A percentile compares a stretch with the other conserved stretches of the same genome.
These are phyloP conservation scores for Neurospora sp. DNA, from an alignment of 2,329 filamentous ascomycete genomes.

Conservation along the genomic window DNA sequence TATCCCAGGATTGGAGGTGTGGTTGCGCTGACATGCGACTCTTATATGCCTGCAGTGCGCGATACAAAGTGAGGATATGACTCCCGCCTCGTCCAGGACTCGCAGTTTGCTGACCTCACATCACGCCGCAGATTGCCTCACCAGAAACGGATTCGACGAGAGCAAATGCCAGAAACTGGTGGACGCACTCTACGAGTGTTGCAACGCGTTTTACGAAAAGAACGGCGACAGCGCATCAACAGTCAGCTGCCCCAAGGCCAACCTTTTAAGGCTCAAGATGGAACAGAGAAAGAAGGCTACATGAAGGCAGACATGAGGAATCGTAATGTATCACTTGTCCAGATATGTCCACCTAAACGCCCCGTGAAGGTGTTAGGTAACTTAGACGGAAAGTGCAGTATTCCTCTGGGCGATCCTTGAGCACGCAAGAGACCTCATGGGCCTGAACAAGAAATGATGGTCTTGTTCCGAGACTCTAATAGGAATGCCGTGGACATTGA, in stretches of 20 bases:
- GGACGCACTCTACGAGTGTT: slow-evolving; percentile 87
- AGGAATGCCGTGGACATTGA: slow-evolving; percentile 80
- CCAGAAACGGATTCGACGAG: slow-evolving; percentile 77
- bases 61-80: slow-evolving; percentile 61
- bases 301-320: slow-evolving; percentile 8
- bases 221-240: slow-evolving; percentile 68
- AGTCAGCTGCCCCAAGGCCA: slow-evolving; percentile 77
- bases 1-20: not conserved
- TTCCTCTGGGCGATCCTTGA: slow-evolving; percentile 93
- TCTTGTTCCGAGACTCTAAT: slow-evolving; percentile 99
- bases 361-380: slow-evolving; percentile 46
- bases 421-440: slow-evolving; percentile 81
- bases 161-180: slow-evolving; percentile 69
- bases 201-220: slow-evolving; percentile 74
- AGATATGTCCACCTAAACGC: slow-evolving; percentile 25
- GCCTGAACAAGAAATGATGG: slow-evolving; percentile 88
- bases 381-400: slow-evolving; percentile 60
- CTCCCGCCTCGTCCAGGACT: not conserved
- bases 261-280: slow-evolving; percentile 73
- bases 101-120: slow-evolving; percentile 8
- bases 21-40: slow-evolving; percentile 5
- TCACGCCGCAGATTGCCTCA: slow-evolving; percentile 59
- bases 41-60: slow-evolving; percentile 52
- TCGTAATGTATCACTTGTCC: slow-evolving; percentile 19
- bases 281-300: slow-evolving; percentile 49